Evolutionary conservation across 1,284 basidiomycete species (phyloP), one percentile per base, ranked within the genome.

Genomic region (Naganishia sp.): DNA sequence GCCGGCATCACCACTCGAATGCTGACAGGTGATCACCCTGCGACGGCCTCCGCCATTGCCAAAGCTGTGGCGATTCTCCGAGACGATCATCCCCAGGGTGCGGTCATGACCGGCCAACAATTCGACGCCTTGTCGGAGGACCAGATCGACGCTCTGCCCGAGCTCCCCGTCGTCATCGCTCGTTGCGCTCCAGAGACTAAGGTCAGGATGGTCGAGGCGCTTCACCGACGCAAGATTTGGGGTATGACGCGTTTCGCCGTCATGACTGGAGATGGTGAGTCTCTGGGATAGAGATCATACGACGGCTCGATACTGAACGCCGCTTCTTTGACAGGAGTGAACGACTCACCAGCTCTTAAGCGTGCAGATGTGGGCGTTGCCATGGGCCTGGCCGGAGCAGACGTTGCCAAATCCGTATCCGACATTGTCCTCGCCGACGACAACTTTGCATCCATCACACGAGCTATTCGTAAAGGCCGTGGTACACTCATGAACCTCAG

Each of bases 1-100:
- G 88, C 87, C 35, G 85, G 87, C 18, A 87, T 89, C 71, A 83
- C 84, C 17, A 85, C 87, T 23, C 84, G 85, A 72, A 89, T 89
- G 87, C 78, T 85, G 23, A 86, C 80, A 4, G 81, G 80, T 68
- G 80, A 82, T 66, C 80, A 82, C 71, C 80, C 81, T 13, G 79
- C 80, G 28, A 83, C 82, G n/a, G 82, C 82, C 28, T 78, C 79
- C 31, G 81, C 82, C 28, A 83, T 83, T 55, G 81, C 82, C 9
- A 75, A 78, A 53, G 75, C 78, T 61, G 83, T 83, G 53, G 85
- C 84, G 17, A 86, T 87, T 70, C 74, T 87, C 7, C 82, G 83
- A 23, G 77, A 80, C 63, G 73, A 79, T 31, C 76, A 79, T 67
- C 69, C 73, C 21, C 73, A 75, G 50, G 68, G 70, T 3, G 71